These are phyloP conservation scores for Clathrospora elynae DNA, from an alignment of 2,329 filamentous ascomycete species.

Conservation along the genomic window DNA sequence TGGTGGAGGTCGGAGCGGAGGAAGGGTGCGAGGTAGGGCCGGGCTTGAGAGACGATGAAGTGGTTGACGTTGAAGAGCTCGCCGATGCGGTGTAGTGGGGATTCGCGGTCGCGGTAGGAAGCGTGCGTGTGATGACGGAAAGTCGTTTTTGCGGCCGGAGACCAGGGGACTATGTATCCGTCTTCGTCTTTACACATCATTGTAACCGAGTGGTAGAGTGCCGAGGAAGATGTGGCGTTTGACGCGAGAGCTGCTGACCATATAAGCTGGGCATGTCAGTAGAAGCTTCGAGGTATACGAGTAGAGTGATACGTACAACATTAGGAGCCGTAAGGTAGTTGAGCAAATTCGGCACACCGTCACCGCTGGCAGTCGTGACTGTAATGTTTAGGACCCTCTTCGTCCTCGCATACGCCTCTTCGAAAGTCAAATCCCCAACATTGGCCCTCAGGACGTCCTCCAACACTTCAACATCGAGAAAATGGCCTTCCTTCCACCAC, in stretches of 20 bases:
- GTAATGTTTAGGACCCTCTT: slow-evolving; percentile 92
- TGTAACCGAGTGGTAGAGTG: slow-evolving; percentile 68
- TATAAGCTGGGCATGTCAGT: slow-evolving; percentile 63
- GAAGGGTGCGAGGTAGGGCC: slow-evolving; percentile 87
- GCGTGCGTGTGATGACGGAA: slow-evolving; percentile 70
- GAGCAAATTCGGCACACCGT: slow-evolving; percentile 79
- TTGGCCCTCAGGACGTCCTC: slow-evolving; percentile 85
- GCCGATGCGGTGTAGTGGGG: slow-evolving; percentile 71
- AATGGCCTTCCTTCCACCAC: slow-evolving; percentile 77
- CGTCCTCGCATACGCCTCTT: slow-evolving; percentile 85
- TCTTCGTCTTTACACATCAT: slow-evolving; percentile 79
- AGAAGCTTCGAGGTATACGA: not conserved
- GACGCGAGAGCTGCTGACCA: slow-evolving; percentile 80
- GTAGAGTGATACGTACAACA: slow-evolving; percentile 65
- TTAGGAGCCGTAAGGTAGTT: slow-evolving; percentile 95
- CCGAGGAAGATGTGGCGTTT: slow-evolving; percentile 69
- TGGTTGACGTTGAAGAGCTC: slow-evolving; percentile 93
- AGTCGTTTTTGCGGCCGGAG: slow-evolving; percentile 62
- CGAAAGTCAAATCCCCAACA: slow-evolving; percentile 87
- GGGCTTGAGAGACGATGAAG: slow-evolving; percentile 90
- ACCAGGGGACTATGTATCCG: slow-evolving; percentile 76
- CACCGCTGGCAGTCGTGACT: slow-evolving; percentile 74
- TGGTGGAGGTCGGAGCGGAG: slow-evolving; percentile 80
- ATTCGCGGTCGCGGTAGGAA: slow-evolving; percentile 69
- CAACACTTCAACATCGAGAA: slow-evolving; percentile 79